Conservation (phyloP, 192 early-diverging fungal genomes). For the Coemansia sp. region DNA sequence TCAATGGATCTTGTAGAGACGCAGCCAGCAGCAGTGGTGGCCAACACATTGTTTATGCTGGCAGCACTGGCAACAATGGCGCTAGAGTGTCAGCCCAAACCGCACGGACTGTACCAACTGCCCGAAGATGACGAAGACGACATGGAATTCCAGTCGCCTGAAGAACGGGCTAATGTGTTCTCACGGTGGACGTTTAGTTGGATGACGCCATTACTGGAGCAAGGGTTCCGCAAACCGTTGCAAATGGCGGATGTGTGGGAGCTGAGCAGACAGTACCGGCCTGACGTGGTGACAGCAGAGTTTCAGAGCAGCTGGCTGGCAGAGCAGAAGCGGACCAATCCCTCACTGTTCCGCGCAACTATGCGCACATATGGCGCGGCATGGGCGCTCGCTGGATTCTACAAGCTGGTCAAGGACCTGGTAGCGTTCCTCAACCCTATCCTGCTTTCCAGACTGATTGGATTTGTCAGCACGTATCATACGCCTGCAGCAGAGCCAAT, state of each 20-base stretch:
- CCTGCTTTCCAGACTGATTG: slow-evolving; percentile 37
- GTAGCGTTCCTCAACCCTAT: slow-evolving; percentile 75
- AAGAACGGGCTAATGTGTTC: slow-evolving; percentile 12
- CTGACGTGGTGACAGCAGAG: slow-evolving; percentile 1
- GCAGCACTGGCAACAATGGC: slow-evolving; percentile 24
- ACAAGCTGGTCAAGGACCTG: slow-evolving; percentile 70
- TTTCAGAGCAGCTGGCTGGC: slow-evolving; percentile 18
- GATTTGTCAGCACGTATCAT: slow-evolving; percentile 20
- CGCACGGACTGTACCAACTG: slow-evolving; percentile 19
- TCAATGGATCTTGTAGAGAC: neutral
- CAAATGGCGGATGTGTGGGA: slow-evolving; percentile 1
- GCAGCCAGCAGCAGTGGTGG: slow-evolving; percentile 5
- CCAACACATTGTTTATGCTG: slow-evolving; percentile 6
- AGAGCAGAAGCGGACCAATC: slow-evolving; percentile 17
- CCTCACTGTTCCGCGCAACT: neutral
- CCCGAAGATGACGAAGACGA: slow-evolving; percentile 19
- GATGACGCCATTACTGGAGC: slow-evolving; percentile 78
- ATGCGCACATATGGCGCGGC: slow-evolving; percentile 4
- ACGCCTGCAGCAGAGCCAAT: slow-evolving; percentile 5
- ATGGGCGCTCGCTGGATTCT: slow-evolving; percentile 68
- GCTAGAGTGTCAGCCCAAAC: slow-evolving; percentile 33
- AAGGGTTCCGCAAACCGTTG: slow-evolving; percentile 69
- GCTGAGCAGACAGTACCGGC: neutral
- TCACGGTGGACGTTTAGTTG: slow-evolving; percentile 69
- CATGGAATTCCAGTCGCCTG: slow-evolving; percentile 3